phyloP scores from a whole-genome alignment of 306 rosid genomes.

The Begonia fuchsioides region DNA sequence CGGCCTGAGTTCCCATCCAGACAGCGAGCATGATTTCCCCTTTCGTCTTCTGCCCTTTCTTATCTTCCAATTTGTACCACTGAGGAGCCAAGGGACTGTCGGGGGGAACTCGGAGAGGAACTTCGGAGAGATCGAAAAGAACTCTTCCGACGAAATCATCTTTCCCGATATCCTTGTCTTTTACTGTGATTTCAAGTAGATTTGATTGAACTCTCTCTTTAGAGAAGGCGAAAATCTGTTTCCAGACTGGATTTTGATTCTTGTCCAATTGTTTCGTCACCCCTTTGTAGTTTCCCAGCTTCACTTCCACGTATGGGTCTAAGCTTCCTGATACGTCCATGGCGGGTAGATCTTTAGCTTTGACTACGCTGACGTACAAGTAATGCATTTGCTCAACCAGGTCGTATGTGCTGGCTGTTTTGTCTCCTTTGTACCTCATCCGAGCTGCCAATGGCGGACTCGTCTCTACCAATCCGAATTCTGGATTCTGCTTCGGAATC shows the following conservation, averaged over 20 bases:
- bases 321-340: constrained; percentile 88
- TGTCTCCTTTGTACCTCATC: constrained; percentile 32
- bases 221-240: constrained; percentile 75
- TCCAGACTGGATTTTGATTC: constrained; percentile 86
- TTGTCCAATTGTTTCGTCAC: constrained; percentile 58
- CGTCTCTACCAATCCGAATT: constrained; percentile 60
- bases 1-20: constrained; percentile 98
- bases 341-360: constrained; percentile 74
- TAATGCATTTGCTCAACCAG: constrained; percentile 84
- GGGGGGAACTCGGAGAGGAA: constrained; percentile 70
- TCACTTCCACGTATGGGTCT: constrained; percentile 89
- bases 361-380: constrained; percentile 78
- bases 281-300: constrained; percentile 84
- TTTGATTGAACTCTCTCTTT: constrained; percentile 64
- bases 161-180: constrained; percentile 67
- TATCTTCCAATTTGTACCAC: constrained; percentile 73
- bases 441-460: constrained; percentile 81
- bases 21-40: constrained; percentile 95
- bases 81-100: constrained; percentile 98
- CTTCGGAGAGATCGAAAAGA: constrained; percentile 43
- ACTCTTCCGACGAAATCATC: constrained; percentile 85
- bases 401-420: constrained; percentile 74
- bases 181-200: constrained; percentile 61
- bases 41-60: constrained; percentile 32
- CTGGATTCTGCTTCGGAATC: constrained; percentile 54